Base-by-base conservation (phyloP, 306 rosid species). In the Cucumis cinereus region DNA sequence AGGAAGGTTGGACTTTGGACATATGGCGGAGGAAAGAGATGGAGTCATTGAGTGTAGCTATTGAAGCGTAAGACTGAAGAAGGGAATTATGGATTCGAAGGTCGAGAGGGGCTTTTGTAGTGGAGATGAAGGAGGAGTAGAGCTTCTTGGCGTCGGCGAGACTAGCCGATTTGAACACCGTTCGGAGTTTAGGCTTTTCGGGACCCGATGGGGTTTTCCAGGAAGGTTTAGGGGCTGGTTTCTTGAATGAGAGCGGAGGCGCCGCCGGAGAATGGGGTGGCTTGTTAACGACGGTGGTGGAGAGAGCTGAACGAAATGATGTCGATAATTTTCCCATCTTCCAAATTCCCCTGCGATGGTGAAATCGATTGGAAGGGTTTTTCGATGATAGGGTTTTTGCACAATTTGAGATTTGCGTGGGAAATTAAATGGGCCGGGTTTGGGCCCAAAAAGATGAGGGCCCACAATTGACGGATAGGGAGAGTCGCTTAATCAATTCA, bases 291-390 rank as follows among this genome's bases (percentile, higher is more conserved):
- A 87, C 71, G 1, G 85, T 28, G 63, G 85, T 83, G 56, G 87
- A 53, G 67, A 87, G 72, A 10, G 90, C 85, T 0, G 94, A 83
- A n/a, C 91, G 94, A 7, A 89, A 79, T 10, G 91, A 66, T 40
- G 90, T 86, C 60, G 97, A 85, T 66, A 92, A 55, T 80, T 88
- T 92, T n/a, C 96, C 96, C 93, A 92, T 89, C 73, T 74, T 78
- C 67, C 7, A 28, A 28, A 3, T 28, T 30, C 17, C n/a, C 8
- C 11, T 12, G 55, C 4, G 11, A 17, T 41, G 3, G 0, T 14
- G 8, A 22, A 69, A 69, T 47, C 56, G 15, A 69, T 43, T 8
- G 40, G 15, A 16, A 50, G 60, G 59, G 76, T 28, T 70, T 70
- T 24, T 47, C 40, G 8, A 22, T 41, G 15, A 23, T 70, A 70